Conservation (phyloP, 2,329 filamentous ascomycete genomes). For the Neofusicoccum laricinum region DNA sequence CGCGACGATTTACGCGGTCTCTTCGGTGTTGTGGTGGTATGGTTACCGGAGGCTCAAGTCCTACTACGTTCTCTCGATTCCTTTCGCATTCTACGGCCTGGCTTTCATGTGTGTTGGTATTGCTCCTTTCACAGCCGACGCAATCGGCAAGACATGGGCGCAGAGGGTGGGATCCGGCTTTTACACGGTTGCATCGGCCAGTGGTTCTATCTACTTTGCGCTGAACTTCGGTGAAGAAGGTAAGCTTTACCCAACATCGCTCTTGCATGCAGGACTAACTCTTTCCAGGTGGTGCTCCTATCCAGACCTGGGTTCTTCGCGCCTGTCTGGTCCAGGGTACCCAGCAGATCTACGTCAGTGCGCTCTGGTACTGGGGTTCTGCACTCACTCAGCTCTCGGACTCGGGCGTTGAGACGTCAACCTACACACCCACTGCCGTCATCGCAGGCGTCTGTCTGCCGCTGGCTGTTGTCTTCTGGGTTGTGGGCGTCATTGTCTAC, state of each 20-base stretch:
- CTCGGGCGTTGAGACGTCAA: slow-evolving; percentile 42
- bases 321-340: slow-evolving; percentile 65
- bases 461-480: slow-evolving; percentile 57
- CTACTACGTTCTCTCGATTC: slow-evolving; percentile 56
- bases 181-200: slow-evolving; percentile 62
- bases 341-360: slow-evolving; percentile 63
- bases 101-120: slow-evolving; percentile 57
- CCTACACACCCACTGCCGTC: slow-evolving; percentile 48
- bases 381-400: slow-evolving; percentile 48
- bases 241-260: not conserved
- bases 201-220: slow-evolving; percentile 64
- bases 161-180: slow-evolving; percentile 53
- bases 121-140: slow-evolving; percentile 22
- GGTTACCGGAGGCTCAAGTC: slow-evolving; percentile 51
- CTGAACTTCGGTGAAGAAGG: slow-evolving; percentile 66
- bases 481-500: slow-evolving; percentile 54
- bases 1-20: slow-evolving; percentile 57
- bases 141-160: slow-evolving; percentile 42
- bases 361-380: slow-evolving; percentile 66
- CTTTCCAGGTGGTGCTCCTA: slow-evolving; percentile 48
- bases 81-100: slow-evolving; percentile 62
- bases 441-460: slow-evolving; percentile 39
- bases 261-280: not conserved
- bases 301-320: slow-evolving; percentile 65
- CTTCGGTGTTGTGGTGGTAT: slow-evolving; percentile 39